phyloP scores from a whole-genome alignment of 441 rosid genomes.

The Bruguiera hainesii region DNA sequence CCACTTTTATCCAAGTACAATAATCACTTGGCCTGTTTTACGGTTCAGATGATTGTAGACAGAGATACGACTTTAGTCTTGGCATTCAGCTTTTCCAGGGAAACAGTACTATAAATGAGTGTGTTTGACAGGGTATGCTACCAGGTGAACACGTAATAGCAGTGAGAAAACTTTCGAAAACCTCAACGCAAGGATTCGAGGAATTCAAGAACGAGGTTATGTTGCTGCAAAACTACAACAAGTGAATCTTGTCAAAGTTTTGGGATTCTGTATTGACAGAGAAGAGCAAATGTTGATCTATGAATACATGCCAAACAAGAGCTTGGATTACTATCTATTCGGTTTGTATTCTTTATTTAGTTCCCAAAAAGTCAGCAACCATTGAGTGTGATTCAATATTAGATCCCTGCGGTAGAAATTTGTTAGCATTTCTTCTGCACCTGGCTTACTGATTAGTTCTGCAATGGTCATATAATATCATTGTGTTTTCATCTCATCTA shows the following conservation, averaged over 20 bases:
- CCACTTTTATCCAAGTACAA: no score
- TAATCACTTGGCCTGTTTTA: no score
- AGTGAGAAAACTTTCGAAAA: constrained; percentile 30
- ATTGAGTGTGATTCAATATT: no score
- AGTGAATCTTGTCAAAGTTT: constrained; percentile 30
- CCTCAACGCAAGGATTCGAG: constrained; percentile 30
- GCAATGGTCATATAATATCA: no score
- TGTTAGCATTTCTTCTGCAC: no score
- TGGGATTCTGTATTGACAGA: constrained; percentile 30
- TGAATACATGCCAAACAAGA: constrained; percentile 2
- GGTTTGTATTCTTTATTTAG: constrained; percentile 14
- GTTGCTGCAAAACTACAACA: constrained; percentile 32
- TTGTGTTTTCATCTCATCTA: not conserved
- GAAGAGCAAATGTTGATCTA: constrained; percentile 31
- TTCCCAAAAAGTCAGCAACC: not conserved
- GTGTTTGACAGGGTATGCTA: constrained; percentile 22
- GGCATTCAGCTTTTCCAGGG: no score
- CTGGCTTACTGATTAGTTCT: no score
- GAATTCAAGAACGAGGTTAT: constrained; percentile 34
- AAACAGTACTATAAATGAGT: no score
- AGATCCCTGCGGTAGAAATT: no score
- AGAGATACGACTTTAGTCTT: no score
- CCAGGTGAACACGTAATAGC: constrained; percentile 24
- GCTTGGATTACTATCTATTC: constrained; percentile 33
- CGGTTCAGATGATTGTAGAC: no score